Evolutionary conservation across 163 green algal genomes (phyloP).

Genomic region (Chlorella variabilis): DNA sequence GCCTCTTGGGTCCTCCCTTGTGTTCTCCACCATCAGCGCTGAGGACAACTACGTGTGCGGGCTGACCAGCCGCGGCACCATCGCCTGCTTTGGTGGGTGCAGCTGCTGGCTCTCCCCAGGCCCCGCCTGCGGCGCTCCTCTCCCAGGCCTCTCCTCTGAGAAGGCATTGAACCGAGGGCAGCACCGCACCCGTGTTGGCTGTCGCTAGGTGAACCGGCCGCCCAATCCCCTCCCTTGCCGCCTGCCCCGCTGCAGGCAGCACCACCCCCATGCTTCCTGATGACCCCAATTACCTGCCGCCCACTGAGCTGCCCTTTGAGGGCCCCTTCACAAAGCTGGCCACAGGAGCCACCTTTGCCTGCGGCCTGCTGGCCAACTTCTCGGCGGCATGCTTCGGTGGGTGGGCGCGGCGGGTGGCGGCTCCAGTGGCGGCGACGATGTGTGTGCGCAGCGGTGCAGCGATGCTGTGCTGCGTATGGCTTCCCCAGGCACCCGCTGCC

Average conservation of each 20-base stretch:
- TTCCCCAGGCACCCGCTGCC: too few relatives aligned
- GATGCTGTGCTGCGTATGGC: too few relatives aligned
- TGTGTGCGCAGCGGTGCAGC: neutral
- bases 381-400: neutral
- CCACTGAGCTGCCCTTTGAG: neutral
- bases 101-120: too few relatives aligned
- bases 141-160: too few relatives aligned
- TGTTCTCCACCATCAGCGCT: neutral
- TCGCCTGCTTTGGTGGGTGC: conserved; percentile 4
- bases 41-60: conserved; percentile 1
- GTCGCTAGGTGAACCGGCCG: too few relatives aligned
- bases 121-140: too few relatives aligned
- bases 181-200: too few relatives aligned
- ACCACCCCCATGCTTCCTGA: neutral
- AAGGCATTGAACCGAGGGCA: too few relatives aligned
- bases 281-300: neutral
- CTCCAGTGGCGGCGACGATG: neutral
- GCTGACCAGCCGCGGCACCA: neutral
- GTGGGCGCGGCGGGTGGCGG: neutral
- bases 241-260: neutral
- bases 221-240: neutral
- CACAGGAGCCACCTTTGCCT: conserved; percentile 8
- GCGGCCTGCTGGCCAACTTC: neutral
- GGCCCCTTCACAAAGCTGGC: neutral
- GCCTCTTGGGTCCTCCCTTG: neutral